Evolutionary conservation across 257 asterid species (phyloP), one percentile per base, ranked within the genome.

Genomic region (Sherardia arvensis): DNA sequence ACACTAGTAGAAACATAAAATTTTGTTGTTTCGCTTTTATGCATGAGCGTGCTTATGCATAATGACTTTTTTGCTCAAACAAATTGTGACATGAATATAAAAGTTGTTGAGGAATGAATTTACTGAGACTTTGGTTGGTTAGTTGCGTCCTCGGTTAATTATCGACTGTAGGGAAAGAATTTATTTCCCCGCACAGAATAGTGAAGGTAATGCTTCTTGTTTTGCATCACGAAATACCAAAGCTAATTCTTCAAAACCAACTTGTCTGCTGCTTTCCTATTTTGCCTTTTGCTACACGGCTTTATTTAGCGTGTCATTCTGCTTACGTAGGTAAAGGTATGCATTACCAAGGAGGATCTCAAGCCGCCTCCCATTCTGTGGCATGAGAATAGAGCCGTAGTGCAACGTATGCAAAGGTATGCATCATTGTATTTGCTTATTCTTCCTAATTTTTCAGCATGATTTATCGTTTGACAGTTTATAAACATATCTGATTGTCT

Each of bases 381-480:
- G 86, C 85, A 82, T 61, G 80, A 79, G 78, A 69, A 62, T 67
- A 65, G 79, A 2, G 71, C 76, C 30, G 1, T 64, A 54, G 32
- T 26, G 23, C 62, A 10, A 49, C 28, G 56, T 51, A 59, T 79
- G 53, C 48, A 22, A 76, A 81, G 88, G 92, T 82, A 32, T 70
- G 77, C 68, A 4, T 48, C n/a, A n/a, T 54, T 62, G 38, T 10
- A 12, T 6, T 2, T 43, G 20, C n/a, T n/a, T n/a, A n/a, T n/a
- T n/a, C n/a, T n/a, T n/a, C n/a, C n/a, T n/a, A n/a, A n/a, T 22
- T 11, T 10, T 34, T 33, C 48, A 21, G 45, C 6, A 1, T 14
- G 30, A 14, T 25, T 36, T 36, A 21, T 33, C 36, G 10, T 10
- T 9, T 36, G 38, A 10, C 28, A 11, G 58, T 22, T 30, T 18